Evolutionary conservation across 768 basidiomycete genomes (phyloP).

Genomic region (Lactarius evosmus): DNA sequence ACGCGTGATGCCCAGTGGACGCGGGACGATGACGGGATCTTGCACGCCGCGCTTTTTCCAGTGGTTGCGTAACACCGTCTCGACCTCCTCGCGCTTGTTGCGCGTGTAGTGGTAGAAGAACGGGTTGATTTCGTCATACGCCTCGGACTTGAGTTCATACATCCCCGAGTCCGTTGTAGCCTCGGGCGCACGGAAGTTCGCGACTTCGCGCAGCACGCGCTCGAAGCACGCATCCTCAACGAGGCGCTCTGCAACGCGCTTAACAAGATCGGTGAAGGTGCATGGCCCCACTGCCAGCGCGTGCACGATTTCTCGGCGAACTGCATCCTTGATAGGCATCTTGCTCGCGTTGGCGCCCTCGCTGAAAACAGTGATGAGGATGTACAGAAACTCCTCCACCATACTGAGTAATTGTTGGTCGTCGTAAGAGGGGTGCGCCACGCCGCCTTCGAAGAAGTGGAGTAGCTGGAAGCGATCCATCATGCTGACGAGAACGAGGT

Average conservation of each 20-base stretch:
- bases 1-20: constrained; percentile 55
- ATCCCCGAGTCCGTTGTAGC: constrained; percentile 71
- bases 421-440: constrained; percentile 61
- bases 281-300: constrained; percentile 85
- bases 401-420: constrained; percentile 70
- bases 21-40: constrained; percentile 76
- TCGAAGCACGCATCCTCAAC: constrained; percentile 84
- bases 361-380: constrained; percentile 81
- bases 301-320: constrained; percentile 86
- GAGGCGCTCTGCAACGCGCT: constrained; percentile 85
- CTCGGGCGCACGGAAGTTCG: constrained; percentile 80
- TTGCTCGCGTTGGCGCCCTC: constrained; percentile 75
- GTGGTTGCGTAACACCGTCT: constrained; percentile 64
- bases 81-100: constrained; percentile 91
- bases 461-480: constrained; percentile 86
- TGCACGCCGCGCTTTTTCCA: constrained; percentile 59
- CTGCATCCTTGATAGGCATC: constrained; percentile 58
- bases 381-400: constrained; percentile 88
- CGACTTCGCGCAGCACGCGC: constrained; percentile 69
- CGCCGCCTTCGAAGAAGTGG: constrained; percentile 70
- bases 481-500: constrained; percentile 76
- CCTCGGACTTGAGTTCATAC: constrained; percentile 85
- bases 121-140: constrained; percentile 85
- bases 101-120: constrained; percentile 95
- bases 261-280: constrained; percentile 86